phyloP scores from a whole-genome alignment of 2,329 filamentous ascomycete species.

The Fusarium veterinarium region DNA sequence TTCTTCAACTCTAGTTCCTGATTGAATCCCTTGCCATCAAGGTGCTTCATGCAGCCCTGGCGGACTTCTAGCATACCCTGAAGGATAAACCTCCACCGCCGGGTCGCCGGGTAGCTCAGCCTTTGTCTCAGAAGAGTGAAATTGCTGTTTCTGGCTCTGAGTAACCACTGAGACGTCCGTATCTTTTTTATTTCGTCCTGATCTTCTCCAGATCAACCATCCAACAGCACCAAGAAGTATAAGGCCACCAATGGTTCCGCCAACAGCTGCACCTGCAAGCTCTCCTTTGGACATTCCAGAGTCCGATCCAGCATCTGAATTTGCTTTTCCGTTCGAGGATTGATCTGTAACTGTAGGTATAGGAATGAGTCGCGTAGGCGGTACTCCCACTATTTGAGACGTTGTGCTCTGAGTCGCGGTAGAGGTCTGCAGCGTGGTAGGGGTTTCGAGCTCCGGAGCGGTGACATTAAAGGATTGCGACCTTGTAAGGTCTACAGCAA shows the following conservation, averaged over 20 bases:
- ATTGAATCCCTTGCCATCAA: neutral
- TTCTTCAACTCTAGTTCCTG: too few species aligned
- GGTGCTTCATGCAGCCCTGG: neutral
- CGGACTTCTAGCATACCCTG: neutral
- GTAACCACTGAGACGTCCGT: fast-evolving
- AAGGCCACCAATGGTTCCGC: neutral
- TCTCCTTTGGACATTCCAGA: neutral
- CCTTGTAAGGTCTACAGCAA: fast-evolving
- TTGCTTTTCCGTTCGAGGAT: neutral
- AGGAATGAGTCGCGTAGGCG: fast-evolving
- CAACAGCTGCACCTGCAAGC: neutral
- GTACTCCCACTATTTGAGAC: too few species aligned
- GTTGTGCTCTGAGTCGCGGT: neutral
- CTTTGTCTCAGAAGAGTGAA: neutral
- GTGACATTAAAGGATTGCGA: neutral
- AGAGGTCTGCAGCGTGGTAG: neutral
- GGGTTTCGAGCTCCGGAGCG: fast-evolving
- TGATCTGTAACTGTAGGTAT: neutral
- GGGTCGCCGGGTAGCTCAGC: neutral
- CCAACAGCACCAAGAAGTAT: neutral
- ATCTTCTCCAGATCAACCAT: neutral
- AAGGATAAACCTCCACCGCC: fast-evolving
- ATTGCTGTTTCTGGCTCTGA: neutral
- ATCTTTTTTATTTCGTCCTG: fast-evolving
- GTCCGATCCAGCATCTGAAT: fast-evolving